These are phyloP conservation scores for Fusarium sp. DNA, from an alignment of 2,329 filamentous ascomycete species.

Conservation along the genomic window DNA sequence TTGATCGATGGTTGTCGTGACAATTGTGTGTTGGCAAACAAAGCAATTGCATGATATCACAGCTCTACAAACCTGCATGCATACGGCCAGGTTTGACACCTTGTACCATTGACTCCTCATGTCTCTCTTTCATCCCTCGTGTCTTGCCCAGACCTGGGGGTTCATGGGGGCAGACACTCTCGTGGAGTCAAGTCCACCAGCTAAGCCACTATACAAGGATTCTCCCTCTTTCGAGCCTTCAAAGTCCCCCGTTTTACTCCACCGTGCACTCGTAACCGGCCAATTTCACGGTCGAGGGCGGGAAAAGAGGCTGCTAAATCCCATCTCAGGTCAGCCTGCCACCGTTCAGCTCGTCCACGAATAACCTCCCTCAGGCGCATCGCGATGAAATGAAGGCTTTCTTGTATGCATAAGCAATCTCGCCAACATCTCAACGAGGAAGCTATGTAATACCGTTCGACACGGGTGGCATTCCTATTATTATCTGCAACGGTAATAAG, in stretches of 20 bases:
- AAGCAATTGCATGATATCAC: conserved; percentile 14
- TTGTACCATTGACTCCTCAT: neutral
- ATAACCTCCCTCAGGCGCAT: conserved; percentile 14
- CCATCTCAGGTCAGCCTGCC: conserved; percentile 24
- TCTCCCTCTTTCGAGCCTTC: conserved; percentile 32
- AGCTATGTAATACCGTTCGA: conserved; percentile 13
- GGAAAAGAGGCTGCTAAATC: conserved; percentile 24
- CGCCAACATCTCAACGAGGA: conserved; percentile 20
- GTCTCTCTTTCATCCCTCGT: conserved; percentile 19
- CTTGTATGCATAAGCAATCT: conserved; percentile 33
- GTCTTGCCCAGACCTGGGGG: conserved; percentile 25
- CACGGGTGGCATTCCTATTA: conserved; percentile 27
- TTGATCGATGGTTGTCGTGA: conserved; percentile 35
- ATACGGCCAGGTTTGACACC: neutral
- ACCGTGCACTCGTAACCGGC: conserved; percentile 19
- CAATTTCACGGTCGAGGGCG: conserved; percentile 36
- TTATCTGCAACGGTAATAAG: conserved; percentile 30
- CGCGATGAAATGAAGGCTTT: conserved; percentile 14
- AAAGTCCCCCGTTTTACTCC: conserved; percentile 29
- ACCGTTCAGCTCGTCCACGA: conserved; percentile 20
- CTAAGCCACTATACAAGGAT: conserved; percentile 40
- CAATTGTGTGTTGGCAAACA: conserved; percentile 27
- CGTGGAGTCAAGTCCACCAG: conserved; percentile 16
- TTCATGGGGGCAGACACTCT: conserved; percentile 11
- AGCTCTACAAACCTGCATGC: conserved; percentile 12